Evolutionary conservation across 768 basidiomycete genomes (phyloP).

Genomic region (Galerina sulciceps): DNA sequence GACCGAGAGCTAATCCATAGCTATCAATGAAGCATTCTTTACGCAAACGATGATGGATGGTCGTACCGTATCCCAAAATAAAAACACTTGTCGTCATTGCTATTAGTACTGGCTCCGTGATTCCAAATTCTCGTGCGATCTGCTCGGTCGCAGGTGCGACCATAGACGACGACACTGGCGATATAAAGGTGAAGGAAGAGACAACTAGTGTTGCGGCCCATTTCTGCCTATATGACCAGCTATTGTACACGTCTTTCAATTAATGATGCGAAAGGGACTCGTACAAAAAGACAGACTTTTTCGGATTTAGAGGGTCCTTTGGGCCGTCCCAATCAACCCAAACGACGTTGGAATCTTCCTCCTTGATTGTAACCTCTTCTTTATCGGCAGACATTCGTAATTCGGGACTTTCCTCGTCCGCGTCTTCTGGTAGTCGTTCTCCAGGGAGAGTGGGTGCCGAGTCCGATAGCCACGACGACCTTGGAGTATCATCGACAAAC

Average conservation of each 20-base stretch:
- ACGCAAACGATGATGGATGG: not conserved
- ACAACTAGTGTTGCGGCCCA: conserved; percentile 71
- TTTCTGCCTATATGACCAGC: conserved; percentile 63
- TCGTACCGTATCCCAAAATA: conserved; percentile 58
- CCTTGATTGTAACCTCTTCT: not conserved
- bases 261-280: not conserved
- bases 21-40: not conserved
- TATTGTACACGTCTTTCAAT: conserved; percentile 18
- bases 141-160: conserved; percentile 64
- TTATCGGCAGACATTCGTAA: not conserved
- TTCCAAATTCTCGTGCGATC: conserved; percentile 56
- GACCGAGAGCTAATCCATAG: conserved; percentile 48
- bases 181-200: conserved; percentile 71
- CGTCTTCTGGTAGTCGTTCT: conserved; percentile 2
- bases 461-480: not conserved
- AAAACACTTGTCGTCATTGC: conserved; percentile 64
- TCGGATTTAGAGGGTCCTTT: conserved; percentile 60
- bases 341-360: conserved; percentile 20
- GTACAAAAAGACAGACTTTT: conserved; percentile 44
- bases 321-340: conserved; percentile 71
- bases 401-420: not conserved
- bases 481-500: too few species aligned
- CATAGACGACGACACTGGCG: conserved; percentile 75
- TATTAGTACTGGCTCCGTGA: conserved; percentile 50
- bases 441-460: conserved; percentile 9